Evolutionary conservation across 2,329 filamentous ascomycete species (phyloP).

Genomic region (Thielaviopsis musarum): DNA sequence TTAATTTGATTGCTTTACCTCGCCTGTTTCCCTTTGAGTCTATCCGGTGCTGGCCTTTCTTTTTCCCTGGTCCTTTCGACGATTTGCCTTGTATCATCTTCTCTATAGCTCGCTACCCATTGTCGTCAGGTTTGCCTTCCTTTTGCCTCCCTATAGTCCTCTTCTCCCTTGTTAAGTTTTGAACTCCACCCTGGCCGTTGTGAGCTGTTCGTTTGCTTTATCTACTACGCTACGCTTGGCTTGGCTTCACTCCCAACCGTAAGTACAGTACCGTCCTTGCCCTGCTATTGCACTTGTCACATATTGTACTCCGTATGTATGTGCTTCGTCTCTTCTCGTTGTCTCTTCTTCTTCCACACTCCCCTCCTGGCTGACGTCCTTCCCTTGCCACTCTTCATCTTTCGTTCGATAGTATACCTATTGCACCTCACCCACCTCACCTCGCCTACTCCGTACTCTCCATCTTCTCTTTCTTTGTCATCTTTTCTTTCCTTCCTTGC

Average conservation of each 20-base stretch:
- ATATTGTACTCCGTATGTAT: background rate
- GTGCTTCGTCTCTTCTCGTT: background rate
- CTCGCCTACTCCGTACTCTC: background rate
- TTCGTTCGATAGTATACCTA: conserved; percentile 8
- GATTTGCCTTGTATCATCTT: background rate
- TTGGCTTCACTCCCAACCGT: too few species aligned
- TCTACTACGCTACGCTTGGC: too few species aligned
- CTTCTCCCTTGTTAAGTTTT: background rate
- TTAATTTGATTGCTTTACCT: background rate
- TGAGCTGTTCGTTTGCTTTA: background rate
- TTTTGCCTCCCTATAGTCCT: background rate
- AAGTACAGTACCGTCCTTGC: too few species aligned
- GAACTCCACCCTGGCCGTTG: background rate
- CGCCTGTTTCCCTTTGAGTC: background rate
- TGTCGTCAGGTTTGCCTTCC: background rate
- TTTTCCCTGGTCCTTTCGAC: background rate
- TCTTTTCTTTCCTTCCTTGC: background rate
- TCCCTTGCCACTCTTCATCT: background rate
- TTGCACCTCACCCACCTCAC: conserved; percentile 8
- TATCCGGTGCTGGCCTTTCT: background rate
- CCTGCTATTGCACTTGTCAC: background rate
- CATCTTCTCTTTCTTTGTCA: too few species aligned
- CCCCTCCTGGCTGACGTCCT: background rate
- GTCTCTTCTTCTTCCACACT: background rate
- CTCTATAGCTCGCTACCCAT: background rate